Base-by-base conservation (phyloP, 2,329 filamentous ascomycete genomes). In the Ploettnerulaceae sp. region DNA sequence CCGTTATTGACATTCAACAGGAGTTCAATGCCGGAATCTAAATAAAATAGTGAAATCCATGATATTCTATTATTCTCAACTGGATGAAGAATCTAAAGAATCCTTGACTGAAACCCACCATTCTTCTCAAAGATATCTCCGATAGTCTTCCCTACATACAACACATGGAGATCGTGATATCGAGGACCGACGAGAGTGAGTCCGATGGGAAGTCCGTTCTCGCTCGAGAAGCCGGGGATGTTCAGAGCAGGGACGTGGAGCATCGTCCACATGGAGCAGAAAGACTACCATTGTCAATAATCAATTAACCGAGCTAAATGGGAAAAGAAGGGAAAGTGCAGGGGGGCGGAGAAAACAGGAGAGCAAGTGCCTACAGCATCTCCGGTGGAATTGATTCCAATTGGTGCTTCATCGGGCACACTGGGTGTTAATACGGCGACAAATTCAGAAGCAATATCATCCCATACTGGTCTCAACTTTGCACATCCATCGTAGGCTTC, bases 221-320 rank as follows among this genome's bases (percentile, higher is more conserved):
- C 67, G 0, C 81, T 80, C 25, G 68, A 63, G 53, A 85, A 84
- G 0, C 79, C 81, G 0, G 80, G 79, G 0, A 85, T 61, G 49
- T 84, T 84, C n/a, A 84, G 63, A 0, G 79, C 76, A 0, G 81
- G 81, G 1, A 71, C 74, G 51, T 85, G 81, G 11, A 84, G 63
- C 8, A 60, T 56, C 5, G 64, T 65, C 55, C 58, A 61, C 41
- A 57, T 54, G 1, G 51, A 62, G 31, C 55, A 63, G 46, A 63
- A 63, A 3, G 51, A 56, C 55, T 62, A 18, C 40, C 7, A 47
- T 11, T 29, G 7, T 17, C 11, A 44, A 29, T 29, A 25, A 17
- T 15, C 4, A n/a, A 38, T 3, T 7, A 15, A 18, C 7, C 3
- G 12, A 32, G 4, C 3, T 21, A 29, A 8, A 3, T 29, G 9